A percentile compares a stretch with the other conserved stretches of the same genome.
These are phyloP conservation scores for Suhomyces yuchorum DNA, from an alignment of 1,139 yeast genomes.

Conservation along the genomic window DNA sequence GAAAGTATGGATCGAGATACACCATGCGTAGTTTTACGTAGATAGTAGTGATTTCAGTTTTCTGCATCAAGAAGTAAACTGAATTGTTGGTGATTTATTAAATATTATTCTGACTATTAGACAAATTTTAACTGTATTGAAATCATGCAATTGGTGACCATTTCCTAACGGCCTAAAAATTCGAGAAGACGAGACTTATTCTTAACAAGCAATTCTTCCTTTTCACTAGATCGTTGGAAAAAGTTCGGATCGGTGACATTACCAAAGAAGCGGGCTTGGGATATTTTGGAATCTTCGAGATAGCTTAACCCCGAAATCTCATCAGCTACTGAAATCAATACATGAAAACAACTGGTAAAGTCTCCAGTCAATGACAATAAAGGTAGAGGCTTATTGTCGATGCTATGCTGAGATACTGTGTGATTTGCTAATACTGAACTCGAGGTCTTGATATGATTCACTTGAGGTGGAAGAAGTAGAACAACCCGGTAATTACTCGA, in stretches of 20 bases:
- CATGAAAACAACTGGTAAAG: slow-evolving; percentile 7
- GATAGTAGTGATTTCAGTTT: no score
- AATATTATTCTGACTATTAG: no score
- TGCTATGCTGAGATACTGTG: background rate
- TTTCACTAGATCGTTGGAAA: slow-evolving; percentile 24
- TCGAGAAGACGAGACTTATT: slow-evolving; percentile 6
- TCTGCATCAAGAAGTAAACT: background rate
- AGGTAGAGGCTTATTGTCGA: background rate
- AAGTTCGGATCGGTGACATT: slow-evolving; percentile 31
- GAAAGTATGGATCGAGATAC: slow-evolving; percentile 5
- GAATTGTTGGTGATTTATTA: no score
- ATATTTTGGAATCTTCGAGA: slow-evolving; percentile 8
- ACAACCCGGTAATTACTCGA: slow-evolving; percentile 27
- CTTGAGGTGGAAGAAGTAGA: slow-evolving; percentile 1
- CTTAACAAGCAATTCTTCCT: slow-evolving; percentile 17
- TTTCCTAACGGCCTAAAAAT: background rate
- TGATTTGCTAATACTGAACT: background rate
- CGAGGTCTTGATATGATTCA: background rate
- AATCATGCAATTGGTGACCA: background rate
- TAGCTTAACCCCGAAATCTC: slow-evolving; percentile 1
- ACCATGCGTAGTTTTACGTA: background rate
- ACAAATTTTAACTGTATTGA: no score
- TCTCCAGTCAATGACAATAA: slow-evolving; percentile 6
- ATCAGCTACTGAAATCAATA: slow-evolving; percentile 1
- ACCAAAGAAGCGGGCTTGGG: slow-evolving; percentile 26